These are phyloP conservation scores for Puccinia coronata DNA, from an alignment of 1,284 basidiomycete genomes.

Conservation along the genomic window DNA sequence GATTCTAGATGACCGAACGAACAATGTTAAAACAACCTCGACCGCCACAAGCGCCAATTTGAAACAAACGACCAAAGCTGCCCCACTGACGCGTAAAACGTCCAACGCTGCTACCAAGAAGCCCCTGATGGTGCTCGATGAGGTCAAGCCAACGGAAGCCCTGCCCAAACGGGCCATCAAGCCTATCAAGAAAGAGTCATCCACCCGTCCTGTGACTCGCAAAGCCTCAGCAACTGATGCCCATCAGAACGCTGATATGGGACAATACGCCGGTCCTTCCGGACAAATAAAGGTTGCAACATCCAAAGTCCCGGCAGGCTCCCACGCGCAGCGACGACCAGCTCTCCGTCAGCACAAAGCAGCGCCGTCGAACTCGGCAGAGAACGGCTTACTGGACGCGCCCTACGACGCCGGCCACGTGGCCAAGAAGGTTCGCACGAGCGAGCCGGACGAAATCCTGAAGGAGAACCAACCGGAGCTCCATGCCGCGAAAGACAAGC, in stretches of 20 bases:
- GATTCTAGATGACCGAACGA: slow-evolving; percentile 45
- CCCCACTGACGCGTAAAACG: slow-evolving; percentile 23
- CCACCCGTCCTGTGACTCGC: background rate
- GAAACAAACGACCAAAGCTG: background rate
- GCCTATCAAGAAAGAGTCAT: slow-evolving; percentile 26
- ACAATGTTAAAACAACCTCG: slow-evolving; percentile 23
- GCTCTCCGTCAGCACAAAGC: background rate
- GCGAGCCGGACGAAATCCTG: slow-evolving; percentile 37
- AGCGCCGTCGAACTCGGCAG: background rate
- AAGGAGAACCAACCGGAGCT: slow-evolving; percentile 20
- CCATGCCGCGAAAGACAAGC: background rate
- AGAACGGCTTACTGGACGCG: background rate
- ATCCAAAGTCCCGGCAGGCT: slow-evolving; percentile 1
- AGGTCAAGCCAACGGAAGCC: slow-evolving; percentile 26
- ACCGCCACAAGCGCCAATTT: background rate
- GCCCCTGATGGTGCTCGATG: slow-evolving; percentile 32
- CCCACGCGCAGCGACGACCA: background rate
- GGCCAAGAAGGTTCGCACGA: slow-evolving; percentile 32
- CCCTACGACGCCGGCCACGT: slow-evolving; percentile 28
- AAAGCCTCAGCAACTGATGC: background rate
- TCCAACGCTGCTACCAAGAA: slow-evolving; percentile 13
- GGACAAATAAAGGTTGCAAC: background rate
- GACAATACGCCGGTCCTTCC: background rate
- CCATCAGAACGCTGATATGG: background rate
- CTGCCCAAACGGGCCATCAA: slow-evolving; percentile 31